Evolutionary conservation across 352 stramenopile genomes (phyloP).

Genomic region (Thalassiosira ordinaria): DNA sequence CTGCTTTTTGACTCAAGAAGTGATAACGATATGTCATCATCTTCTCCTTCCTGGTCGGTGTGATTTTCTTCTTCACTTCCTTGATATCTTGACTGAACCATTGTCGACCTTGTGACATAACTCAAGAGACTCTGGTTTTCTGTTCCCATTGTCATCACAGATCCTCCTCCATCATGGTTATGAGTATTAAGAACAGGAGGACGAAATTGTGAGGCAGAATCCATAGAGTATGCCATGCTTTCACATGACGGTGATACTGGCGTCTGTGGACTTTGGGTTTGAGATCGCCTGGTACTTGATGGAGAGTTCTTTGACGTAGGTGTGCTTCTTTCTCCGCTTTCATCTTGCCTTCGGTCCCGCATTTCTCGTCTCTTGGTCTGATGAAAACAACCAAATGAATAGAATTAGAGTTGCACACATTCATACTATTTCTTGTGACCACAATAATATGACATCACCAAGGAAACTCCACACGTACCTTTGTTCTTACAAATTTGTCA

Average conservation of each 20-base stretch:
- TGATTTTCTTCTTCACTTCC: constrained; percentile 23
- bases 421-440: too few relatives aligned
- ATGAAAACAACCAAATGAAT: not conserved
- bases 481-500: constrained; percentile 57
- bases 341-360: constrained; percentile 58
- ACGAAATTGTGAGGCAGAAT: constrained; percentile 57
- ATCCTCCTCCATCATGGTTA: constrained; percentile 42
- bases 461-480: too few relatives aligned
- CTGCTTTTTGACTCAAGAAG: constrained; percentile 68
- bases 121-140: constrained; percentile 66
- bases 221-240: constrained; percentile 76
- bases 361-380: constrained; percentile 63
- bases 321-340: constrained; percentile 35
- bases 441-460: too few relatives aligned
- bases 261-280: constrained; percentile 6
- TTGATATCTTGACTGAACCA: constrained; percentile 49
- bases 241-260: constrained; percentile 39
- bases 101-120: constrained; percentile 65
- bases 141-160: constrained; percentile 54
- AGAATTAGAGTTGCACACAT: too few relatives aligned
- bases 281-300: constrained; percentile 13
- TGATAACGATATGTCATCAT: constrained; percentile 66
- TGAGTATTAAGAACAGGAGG: constrained; percentile 11
- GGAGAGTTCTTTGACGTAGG: constrained; percentile 21
- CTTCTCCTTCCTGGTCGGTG: constrained; percentile 31